Conservation (phyloP, 2,329 filamentous ascomycete species). For the Sporothrix schenckii region DNA sequence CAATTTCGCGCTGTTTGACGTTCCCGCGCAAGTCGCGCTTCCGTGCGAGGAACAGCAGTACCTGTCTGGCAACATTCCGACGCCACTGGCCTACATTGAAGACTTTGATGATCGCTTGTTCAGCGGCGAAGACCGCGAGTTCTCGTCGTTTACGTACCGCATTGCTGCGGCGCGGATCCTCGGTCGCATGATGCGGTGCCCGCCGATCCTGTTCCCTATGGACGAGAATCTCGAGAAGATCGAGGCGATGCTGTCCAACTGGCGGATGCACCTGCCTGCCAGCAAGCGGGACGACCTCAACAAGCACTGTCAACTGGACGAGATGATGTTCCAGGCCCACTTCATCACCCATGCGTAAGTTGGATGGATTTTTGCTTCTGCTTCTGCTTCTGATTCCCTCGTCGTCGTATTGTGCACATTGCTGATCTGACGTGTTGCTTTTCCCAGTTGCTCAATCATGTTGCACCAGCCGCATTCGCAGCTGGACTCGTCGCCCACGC, state of each 20-base stretch:
- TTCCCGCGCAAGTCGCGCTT: constrained; percentile 68
- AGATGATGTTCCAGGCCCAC: constrained; percentile 88
- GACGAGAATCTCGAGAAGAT: constrained; percentile 57
- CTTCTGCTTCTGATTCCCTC: background rate
- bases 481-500: constrained; percentile 64
- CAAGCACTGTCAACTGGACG: constrained; percentile 73
- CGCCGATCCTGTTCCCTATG: constrained; percentile 55
- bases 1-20: constrained; percentile 69
- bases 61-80: constrained; percentile 59
- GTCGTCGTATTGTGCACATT: background rate
- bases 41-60: constrained; percentile 85
- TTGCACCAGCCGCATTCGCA: constrained; percentile 80
- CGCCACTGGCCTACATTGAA: constrained; percentile 62
- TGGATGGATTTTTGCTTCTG: background rate
- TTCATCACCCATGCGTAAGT: constrained; percentile 68
- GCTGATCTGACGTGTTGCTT: background rate
- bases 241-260: constrained; percentile 65
- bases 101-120: constrained; percentile 80
- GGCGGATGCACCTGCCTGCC: constrained; percentile 76
- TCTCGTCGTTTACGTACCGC: constrained; percentile 84
- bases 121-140: constrained; percentile 66
- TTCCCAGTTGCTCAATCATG: constrained; percentile 64
- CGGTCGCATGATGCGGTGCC: constrained; percentile 69
- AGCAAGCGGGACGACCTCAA: constrained; percentile 71
- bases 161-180: constrained; percentile 80